These are phyloP conservation scores for Lactifluus hygrophoroides DNA, from an alignment of 768 basidiomycete genomes.

Conservation along the genomic window DNA sequence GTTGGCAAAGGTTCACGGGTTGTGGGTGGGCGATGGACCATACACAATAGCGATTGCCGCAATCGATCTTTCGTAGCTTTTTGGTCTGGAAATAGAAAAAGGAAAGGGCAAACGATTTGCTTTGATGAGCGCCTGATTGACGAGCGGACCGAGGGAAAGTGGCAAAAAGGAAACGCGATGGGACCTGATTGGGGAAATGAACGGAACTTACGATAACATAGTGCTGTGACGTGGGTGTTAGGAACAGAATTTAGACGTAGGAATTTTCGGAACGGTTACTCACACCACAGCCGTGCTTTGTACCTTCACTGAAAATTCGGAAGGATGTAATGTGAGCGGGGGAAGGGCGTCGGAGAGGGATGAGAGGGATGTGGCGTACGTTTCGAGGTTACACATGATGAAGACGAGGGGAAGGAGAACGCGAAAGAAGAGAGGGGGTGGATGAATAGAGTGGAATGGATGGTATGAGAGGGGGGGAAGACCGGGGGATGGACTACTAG, in stretches of 20 bases:
- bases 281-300: constrained; percentile 63
- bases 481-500: constrained; percentile 9
- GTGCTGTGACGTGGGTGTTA: constrained; percentile 36
- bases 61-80: constrained; percentile 47
- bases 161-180: background rate
- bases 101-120: background rate
- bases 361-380: constrained; percentile 26
- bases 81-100: constrained; percentile 34
- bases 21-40: constrained; percentile 34
- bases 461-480: background rate
- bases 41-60: constrained; percentile 36
- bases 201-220: constrained; percentile 51
- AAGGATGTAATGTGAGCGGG: constrained; percentile 20
- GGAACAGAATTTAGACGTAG: constrained; percentile 22
- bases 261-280: constrained; percentile 19
- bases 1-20: constrained; percentile 27
- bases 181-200: constrained; percentile 6
- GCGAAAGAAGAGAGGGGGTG: constrained; percentile 2
- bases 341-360: background rate
- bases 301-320: constrained; percentile 51
- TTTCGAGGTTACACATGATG: constrained; percentile 34
- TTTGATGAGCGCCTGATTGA: constrained; percentile 9
- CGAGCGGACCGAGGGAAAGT: constrained; percentile 3
- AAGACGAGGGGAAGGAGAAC: background rate
- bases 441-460: constrained; percentile 10